A percentile compares a stretch with the other conserved stretches of the same genome.
phyloP scores from a whole-genome alignment of 1,139 yeast species.

The Meyerozyma athensensis region DNA sequence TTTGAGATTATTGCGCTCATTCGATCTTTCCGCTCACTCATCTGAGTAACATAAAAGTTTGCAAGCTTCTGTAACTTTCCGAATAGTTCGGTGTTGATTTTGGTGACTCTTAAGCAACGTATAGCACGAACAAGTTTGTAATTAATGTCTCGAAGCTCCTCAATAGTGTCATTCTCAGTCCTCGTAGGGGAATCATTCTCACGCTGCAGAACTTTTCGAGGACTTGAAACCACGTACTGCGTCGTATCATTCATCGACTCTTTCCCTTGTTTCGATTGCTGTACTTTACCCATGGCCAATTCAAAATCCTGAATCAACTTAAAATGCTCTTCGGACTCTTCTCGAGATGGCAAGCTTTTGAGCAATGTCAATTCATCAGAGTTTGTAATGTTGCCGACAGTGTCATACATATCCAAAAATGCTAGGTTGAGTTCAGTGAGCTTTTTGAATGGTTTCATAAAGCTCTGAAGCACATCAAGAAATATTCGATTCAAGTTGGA shows the following conservation, averaged over 20 bases:
- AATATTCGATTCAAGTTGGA: conserved; percentile 32
- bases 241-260: conserved; percentile 14
- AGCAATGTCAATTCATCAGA: conserved; percentile 14
- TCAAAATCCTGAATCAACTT: conserved; percentile 31
- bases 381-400: conserved; percentile 22
- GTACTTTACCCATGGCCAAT: conserved; percentile 18
- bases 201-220: conserved; percentile 20
- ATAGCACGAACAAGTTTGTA: conserved; percentile 34
- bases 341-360: conserved; percentile 23
- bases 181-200: conserved; percentile 4
- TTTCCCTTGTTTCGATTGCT: conserved; percentile 10
- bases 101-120: conserved; percentile 33
- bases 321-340: conserved; percentile 29
- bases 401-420: conserved; percentile 26
- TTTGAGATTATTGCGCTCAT: conserved; percentile 22
- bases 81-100: conserved; percentile 30
- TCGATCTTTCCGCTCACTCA: conserved; percentile 20
- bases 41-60: conserved; percentile 22
- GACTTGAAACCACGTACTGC: conserved; percentile 38
- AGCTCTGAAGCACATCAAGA: conserved; percentile 28
- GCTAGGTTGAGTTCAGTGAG: conserved; percentile 24
- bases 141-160: conserved; percentile 30
- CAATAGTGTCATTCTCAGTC: conserved; percentile 15
- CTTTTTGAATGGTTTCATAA: conserved; percentile 29
- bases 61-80: conserved; percentile 22